A percentile compares a stretch with the other conserved stretches of the same genome.
Evolutionary conservation across 192 early-diverging fungal genomes (phyloP).

Genomic region (Backusella westeae): DNA sequence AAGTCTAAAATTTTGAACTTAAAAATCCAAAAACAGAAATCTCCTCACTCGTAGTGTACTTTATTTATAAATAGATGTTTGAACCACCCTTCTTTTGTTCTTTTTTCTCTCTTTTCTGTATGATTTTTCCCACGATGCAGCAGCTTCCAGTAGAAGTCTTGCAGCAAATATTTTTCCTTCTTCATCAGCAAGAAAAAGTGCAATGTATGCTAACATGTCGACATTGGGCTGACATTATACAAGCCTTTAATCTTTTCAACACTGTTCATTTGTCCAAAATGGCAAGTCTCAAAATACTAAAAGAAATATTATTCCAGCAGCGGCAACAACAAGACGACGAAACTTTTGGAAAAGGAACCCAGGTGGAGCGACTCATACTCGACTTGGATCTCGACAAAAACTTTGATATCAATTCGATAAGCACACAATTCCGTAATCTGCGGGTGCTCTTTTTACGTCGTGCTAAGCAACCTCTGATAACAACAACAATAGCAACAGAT

Average conservation of each 20-base stretch:
- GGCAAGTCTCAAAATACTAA: neutral
- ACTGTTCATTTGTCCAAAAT: neutral
- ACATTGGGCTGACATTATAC: neutral
- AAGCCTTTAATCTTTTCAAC: neutral
- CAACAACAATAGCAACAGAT: neutral
- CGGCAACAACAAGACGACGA: no score
- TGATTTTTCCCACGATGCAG: neutral
- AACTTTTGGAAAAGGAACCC: neutral
- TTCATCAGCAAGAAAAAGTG: neutral
- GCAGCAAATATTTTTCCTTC: neutral
- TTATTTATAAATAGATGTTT: no score
- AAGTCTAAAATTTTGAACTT: no score
- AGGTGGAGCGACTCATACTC: neutral
- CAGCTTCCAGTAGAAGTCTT: neutral
- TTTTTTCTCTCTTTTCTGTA: neutral
- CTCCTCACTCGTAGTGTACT: no score
- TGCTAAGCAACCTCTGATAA: neutral
- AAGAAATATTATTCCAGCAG: neutral
- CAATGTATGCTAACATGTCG: neutral
- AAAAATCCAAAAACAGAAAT: no score
- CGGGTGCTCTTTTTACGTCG: neutral
- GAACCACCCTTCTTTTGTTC: neutral
- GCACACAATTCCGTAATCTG: neutral
- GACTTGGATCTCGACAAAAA: neutral
- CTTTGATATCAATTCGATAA: neutral